These are phyloP conservation scores for Trypanosoma melophagium DNA, from an alignment of 208 protist species.

Conservation along the genomic window DNA sequence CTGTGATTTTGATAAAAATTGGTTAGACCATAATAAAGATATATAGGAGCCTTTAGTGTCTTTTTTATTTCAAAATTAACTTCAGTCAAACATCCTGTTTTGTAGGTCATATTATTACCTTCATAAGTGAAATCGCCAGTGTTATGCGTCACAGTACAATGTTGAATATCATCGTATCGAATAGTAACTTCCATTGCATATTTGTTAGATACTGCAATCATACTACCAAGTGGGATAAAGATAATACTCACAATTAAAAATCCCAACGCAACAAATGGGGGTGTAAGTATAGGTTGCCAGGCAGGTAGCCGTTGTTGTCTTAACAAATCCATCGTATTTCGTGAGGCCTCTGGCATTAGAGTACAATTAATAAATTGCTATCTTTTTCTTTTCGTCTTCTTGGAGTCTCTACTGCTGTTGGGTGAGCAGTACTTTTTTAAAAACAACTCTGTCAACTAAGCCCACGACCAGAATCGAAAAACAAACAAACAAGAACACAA, in stretches of 20 bases:
- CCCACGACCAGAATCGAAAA: too few species aligned
- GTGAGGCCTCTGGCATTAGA: background rate
- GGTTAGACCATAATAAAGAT: constrained; percentile 97
- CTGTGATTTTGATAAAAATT: constrained; percentile 99
- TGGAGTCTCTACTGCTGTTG: too few species aligned
- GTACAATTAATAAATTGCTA: background rate
- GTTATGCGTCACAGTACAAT: constrained; percentile 46
- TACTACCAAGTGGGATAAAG: constrained; percentile 92
- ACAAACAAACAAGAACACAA: too few species aligned
- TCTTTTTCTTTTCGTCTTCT: too few species aligned
- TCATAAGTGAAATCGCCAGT: constrained; percentile 46
- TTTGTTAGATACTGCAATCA: constrained; percentile 71
- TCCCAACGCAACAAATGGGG: constrained; percentile 82
- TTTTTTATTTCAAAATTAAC: constrained; percentile 57
- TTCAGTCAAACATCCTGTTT: constrained; percentile 59
- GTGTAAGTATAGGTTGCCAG: constrained; percentile 96
- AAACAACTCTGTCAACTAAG: too few species aligned
- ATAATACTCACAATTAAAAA: constrained; percentile 91
- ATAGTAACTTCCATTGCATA: constrained; percentile 64
- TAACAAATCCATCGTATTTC: constrained; percentile 38
- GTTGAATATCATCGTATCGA: constrained; percentile 69
- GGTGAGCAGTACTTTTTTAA: too few species aligned
- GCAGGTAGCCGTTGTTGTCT: constrained; percentile 95
- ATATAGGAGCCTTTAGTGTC: constrained; percentile 89
- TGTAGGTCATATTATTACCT: constrained; percentile 41